Percentiles rank a stretch among this genome's conserved stretches.
phyloP scores from a whole-genome alignment of 164 flowering plant genomes.

The Vitis riparia region DNA sequence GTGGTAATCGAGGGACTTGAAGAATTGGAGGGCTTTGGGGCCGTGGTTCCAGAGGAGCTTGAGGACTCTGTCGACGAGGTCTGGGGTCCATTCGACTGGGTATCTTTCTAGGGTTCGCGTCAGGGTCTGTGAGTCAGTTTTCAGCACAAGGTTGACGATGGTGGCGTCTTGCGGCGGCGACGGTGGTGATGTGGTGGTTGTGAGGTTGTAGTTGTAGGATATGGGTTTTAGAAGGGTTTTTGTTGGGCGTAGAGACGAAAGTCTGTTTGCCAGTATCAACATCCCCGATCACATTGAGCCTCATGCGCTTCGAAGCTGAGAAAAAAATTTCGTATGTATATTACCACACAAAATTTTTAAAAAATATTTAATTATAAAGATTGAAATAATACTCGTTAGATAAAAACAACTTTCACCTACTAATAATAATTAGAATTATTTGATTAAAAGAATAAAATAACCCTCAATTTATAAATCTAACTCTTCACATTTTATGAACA shows the following conservation, averaged over 20 bases:
- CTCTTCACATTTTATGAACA: too few species aligned
- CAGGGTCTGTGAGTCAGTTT: constrained; percentile 32
- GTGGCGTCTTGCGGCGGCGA: constrained; percentile 22
- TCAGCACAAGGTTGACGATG: constrained; percentile 46
- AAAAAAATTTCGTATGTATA: too few species aligned
- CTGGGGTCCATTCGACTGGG: constrained; percentile 48
- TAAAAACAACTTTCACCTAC: too few species aligned
- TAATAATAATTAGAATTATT: too few species aligned
- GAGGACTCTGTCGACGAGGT: constrained; percentile 53
- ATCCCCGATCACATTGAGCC: too few species aligned
- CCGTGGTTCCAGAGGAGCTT: constrained; percentile 91
- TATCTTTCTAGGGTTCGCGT: constrained; percentile 26
- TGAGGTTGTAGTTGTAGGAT: neutral
- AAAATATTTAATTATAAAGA: too few species aligned
- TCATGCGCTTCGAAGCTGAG: too few species aligned
- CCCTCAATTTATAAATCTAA: too few species aligned
- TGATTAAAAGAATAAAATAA: too few species aligned
- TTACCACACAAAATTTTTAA: too few species aligned
- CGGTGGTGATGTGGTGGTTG: constrained; percentile 19
- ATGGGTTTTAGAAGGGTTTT: neutral
- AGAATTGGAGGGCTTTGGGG: constrained; percentile 78
- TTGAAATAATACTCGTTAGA: too few species aligned
- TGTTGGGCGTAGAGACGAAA: neutral
- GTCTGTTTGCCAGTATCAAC: too few species aligned
- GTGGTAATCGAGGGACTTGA: constrained; percentile 49